Evolutionary conservation across 495 filamentous ascomycete genomes (phyloP).

Genomic region (Emericellopsis terricola): DNA sequence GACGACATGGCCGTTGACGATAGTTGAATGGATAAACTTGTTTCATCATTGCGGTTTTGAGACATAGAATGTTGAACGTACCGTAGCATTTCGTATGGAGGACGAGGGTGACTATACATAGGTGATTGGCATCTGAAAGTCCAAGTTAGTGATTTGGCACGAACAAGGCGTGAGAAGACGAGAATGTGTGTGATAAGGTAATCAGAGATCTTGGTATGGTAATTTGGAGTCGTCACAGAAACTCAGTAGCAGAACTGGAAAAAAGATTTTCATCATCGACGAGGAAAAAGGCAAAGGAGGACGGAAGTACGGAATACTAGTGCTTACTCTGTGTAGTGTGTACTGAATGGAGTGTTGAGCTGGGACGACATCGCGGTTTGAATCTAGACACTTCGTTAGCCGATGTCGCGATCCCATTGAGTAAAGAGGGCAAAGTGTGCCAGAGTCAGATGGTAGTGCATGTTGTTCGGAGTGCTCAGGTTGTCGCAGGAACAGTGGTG

Average conservation of each 20-base stretch:
- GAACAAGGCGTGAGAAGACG: neutral
- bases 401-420: conserved; percentile 2
- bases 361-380: neutral
- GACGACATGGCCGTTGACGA: conserved; percentile 53
- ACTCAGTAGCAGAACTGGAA: conserved; percentile 97
- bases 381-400: conserved; percentile 8
- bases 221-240: conserved; percentile 61
- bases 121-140: too few species aligned
- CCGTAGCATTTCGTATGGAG: too few species aligned
- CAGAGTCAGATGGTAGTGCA: conserved; percentile 97
- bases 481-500: conserved; percentile 43
- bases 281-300: conserved; percentile 2
- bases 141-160: conserved; percentile 3
- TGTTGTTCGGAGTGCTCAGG: conserved; percentile 90
- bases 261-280: conserved; percentile 57
- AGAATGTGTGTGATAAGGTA: neutral
- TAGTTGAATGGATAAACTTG: conserved; percentile 99
- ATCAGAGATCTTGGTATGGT: conserved; percentile 50
- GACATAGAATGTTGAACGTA: too few species aligned
- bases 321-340: neutral
- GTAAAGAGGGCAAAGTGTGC: conserved; percentile 7
- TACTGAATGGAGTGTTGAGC: neutral
- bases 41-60: conserved; percentile 64
- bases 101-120: too few species aligned
- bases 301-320: neutral